Conservation (phyloP, 768 basidiomycete genomes). For the Agaricus sinodeliciosus region DNA sequence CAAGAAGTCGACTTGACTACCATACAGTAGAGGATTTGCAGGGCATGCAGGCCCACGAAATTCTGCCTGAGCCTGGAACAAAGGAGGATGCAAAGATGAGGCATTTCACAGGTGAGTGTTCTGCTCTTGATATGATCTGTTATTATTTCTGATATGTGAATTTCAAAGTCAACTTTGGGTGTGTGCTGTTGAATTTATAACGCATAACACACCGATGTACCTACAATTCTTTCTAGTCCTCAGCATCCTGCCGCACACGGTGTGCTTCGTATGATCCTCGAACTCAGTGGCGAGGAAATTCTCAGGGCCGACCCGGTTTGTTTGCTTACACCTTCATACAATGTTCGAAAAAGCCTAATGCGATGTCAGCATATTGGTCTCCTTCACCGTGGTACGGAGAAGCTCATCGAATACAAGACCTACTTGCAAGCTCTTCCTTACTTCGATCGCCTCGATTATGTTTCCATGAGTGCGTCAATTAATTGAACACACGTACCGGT, state of each 20-base stretch:
- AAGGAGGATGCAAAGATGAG: slow-evolving; percentile 75
- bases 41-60: slow-evolving; percentile 69
- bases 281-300: slow-evolving; percentile 96
- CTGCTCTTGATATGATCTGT: background rate
- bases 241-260: slow-evolving; percentile 99
- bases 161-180: slow-evolving; percentile 84
- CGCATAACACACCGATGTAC: background rate
- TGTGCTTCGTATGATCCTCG: slow-evolving; percentile 94
- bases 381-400: slow-evolving; percentile 96
- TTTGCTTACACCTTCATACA: slow-evolving; percentile 9
- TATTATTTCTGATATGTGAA: background rate
- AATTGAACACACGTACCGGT: background rate
- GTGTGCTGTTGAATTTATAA: slow-evolving; percentile 27
- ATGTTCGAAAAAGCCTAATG: slow-evolving; percentile 5
- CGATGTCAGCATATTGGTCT: slow-evolving; percentile 81
- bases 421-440: slow-evolving; percentile 97
- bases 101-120: slow-evolving; percentile 82
- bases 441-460: slow-evolving; percentile 98
- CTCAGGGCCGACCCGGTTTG: slow-evolving; percentile 77
- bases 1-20: slow-evolving; percentile 46
- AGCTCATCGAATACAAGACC: slow-evolving; percentile 98
- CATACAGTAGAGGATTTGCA: slow-evolving; percentile 84
- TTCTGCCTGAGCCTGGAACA: slow-evolving; percentile 67
- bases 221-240: slow-evolving; percentile 44
- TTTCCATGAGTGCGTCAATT: slow-evolving; percentile 85